Evolutionary conservation across 148 eudicot genomes (phyloP), one percentile per base, ranked within the genome.

Genomic region (Mesembryanthemum crystallinum): DNA sequence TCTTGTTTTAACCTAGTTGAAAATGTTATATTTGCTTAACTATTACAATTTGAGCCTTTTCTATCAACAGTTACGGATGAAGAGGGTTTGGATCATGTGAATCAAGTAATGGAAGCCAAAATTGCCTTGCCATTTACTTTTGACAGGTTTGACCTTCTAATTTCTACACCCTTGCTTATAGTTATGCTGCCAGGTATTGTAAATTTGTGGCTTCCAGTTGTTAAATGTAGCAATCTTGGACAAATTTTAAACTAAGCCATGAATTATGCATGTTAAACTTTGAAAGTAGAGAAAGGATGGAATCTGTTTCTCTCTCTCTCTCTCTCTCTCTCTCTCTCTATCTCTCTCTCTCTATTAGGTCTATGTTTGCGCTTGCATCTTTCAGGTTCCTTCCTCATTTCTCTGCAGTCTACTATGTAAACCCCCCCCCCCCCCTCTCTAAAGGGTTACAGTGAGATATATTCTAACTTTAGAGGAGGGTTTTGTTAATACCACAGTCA

Each of bases 61-160:
- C 35, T 82, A 45, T 75, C 77, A 65, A 82, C 98, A 92, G 99
- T 92, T 85, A 73, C 80, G 57, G 98, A 95, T 77, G 97, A 89
- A 78, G 92, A 95, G 77, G 99, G 98, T 79, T 78, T 95, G 83
- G 94, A 85, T 77, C 97, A 95, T 85, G 97, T 95, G 78, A 87
- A 88, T 83, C 97, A 81, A 85, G 96, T 87, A 85, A 85, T 95
- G 64, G 99, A 95, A 86, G 98, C 96, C 51, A 95, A 95, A 86
- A 76, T 74, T 87, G 81, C 84, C 72, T 82, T 93, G 77, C 86
- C 85, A 35, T 84, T 89, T 72, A 82, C 83, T 80, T 71, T 83
- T 62, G 92, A 90, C 92, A 95, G 99, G 96, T 95, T 76, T 52
- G 73, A 49, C 64, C 25, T 66, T 71, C 49, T 66, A 47, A n/a